Percentiles rank a stretch among this genome's conserved stretches.
phyloP scores from a whole-genome alignment of 345 rosid species.

The Erucastrum elatum region DNA sequence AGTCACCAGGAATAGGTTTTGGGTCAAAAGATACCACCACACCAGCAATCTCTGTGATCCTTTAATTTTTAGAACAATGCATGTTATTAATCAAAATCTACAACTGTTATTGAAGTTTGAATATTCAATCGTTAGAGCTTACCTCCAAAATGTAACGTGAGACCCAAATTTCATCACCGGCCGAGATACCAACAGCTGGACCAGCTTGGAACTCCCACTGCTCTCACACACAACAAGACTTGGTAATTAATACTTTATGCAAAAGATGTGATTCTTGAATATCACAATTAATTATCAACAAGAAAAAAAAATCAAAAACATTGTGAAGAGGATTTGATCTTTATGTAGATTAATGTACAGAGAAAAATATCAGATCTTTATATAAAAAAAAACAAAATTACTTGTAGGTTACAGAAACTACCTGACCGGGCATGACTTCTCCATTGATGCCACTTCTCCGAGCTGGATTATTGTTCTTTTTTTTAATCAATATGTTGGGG shows the following conservation, averaged over 20 bases:
- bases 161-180: slow-evolving; percentile 85
- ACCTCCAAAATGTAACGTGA: slow-evolving; percentile 96
- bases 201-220: slow-evolving; percentile 99
- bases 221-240: slow-evolving; percentile 3
- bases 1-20: slow-evolving; percentile 89
- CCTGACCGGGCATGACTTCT: slow-evolving; percentile 93
- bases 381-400: not conserved
- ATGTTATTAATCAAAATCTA: not conserved
- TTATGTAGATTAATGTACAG: not conserved
- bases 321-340: not conserved
- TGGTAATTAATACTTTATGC: slow-evolving; percentile 10
- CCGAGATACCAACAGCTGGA: slow-evolving; percentile 79
- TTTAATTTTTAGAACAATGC: slow-evolving; percentile 44
- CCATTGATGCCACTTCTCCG: slow-evolving; percentile 91
- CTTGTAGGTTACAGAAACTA: slow-evolving; percentile 14
- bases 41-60: slow-evolving; percentile 93
- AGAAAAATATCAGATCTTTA: not conserved
- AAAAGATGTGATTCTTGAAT: not conserved
- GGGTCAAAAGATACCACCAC: slow-evolving; percentile 85
- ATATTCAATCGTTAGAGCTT: not conserved
- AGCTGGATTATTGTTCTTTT: too few species aligned
- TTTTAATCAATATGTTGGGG: not conserved
- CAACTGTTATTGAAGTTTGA: not conserved
- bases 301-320: not conserved
- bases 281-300: not conserved